Base-by-base conservation (phyloP, 2,329 filamentous ascomycete species). In the Coleophoma crateriformis region DNA sequence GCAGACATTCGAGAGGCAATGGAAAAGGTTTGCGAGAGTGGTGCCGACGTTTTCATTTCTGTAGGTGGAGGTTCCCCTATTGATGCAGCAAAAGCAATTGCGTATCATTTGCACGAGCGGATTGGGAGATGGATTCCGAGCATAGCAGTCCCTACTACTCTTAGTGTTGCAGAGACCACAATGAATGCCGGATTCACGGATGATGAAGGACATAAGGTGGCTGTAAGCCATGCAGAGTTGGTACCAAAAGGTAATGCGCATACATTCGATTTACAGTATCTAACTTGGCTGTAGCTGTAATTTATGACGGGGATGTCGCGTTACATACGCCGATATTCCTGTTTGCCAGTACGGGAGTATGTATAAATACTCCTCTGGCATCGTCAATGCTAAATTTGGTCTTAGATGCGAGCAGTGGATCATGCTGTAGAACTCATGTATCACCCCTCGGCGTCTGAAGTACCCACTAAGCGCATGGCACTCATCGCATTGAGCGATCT, bases 51-150 rank as follows among this genome's bases (percentile, higher is more conserved):
- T 0, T 70, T 81, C 41, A 76, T 82, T 50, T 71, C 67, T 40
- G 71, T 81, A 15, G 78, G 77, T 6, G 78, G 78, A 14, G 78
- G 78, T 32, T 71, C 67, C 14, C 77, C 77, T 2, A 81, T 81
- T 51, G 77, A 81, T 53, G 68, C 65, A 15, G 71, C 71, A 15
- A 75, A 76, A 60, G 69, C 71, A 6, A 72, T 76, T 44, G 67
- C 65, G 5, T 71, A 71, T 58, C 69, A 71, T 14, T 57, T 68
- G 14, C 66, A 73, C 51, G 67, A 74, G 50, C 67, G 64, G 47
- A 56, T 56, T 3, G 61, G 63, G 8, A 69, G 67, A 50, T 75
- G 67, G 61, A 62, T 76, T 8, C 64, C 67, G 33, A 71, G 73
- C 55, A 69, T 76, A 53, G 61, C 71, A n/a, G 71, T 76, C 17